These are phyloP conservation scores for Vitis rotundifolia DNA, from an alignment of 164 flowering plant genomes.

Conservation along the genomic window DNA sequence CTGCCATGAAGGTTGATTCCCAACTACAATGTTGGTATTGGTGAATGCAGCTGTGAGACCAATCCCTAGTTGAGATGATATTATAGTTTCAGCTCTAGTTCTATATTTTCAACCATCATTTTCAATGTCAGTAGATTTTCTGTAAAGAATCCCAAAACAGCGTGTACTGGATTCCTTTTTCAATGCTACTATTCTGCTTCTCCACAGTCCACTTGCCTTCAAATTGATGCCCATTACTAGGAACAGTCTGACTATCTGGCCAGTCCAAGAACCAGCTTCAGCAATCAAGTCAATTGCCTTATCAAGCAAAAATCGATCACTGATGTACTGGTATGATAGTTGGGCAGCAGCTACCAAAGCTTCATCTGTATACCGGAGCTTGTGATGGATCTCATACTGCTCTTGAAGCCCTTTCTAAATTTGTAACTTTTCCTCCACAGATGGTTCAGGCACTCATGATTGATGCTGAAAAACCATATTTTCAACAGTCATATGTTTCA, in stretches of 20 bases:
- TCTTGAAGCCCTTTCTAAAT: slow-evolving; percentile 91
- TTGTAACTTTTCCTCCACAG: slow-evolving; percentile 86
- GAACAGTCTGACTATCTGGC: slow-evolving; percentile 16
- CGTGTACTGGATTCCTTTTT: slow-evolving; percentile 7
- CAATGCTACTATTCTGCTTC: slow-evolving; percentile 33
- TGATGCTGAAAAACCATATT: slow-evolving; percentile 90
- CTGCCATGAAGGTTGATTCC: too few relatives aligned
- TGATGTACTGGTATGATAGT: slow-evolving; percentile 90
- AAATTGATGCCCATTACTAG: slow-evolving; percentile 16
- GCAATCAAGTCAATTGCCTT: slow-evolving; percentile 96
- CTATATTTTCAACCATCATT: too few relatives aligned
- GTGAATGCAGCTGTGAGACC: too few relatives aligned
- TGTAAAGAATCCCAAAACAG: too few relatives aligned
- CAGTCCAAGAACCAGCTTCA: slow-evolving; percentile 76
- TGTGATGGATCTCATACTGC: slow-evolving; percentile 94
- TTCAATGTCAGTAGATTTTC: too few relatives aligned
- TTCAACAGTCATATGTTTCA: slow-evolving; percentile 58
- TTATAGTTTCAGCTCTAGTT: too few relatives aligned
- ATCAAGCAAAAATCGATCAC: slow-evolving; percentile 97
- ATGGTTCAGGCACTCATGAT: slow-evolving; percentile 97
- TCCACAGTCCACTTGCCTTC: slow-evolving; percentile 20
- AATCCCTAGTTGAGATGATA: too few relatives aligned
- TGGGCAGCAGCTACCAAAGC: slow-evolving; percentile 86
- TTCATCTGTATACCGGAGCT: slow-evolving; percentile 92
- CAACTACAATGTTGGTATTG: too few relatives aligned